Evolutionary conservation across 2,329 filamentous ascomycete species (phyloP).

Genomic region (Alternaria atra): DNA sequence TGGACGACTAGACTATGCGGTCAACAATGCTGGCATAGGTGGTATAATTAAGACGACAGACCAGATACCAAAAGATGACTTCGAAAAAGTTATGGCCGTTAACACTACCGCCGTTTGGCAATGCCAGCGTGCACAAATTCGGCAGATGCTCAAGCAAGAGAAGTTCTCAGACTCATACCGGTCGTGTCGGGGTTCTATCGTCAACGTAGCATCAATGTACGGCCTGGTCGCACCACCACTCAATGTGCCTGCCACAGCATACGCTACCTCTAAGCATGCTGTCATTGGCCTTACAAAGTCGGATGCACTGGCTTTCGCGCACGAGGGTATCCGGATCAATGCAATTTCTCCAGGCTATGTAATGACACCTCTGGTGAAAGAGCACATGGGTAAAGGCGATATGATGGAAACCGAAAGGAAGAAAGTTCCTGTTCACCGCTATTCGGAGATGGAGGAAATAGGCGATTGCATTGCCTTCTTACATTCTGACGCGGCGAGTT

Average conservation of each 20-base stretch:
- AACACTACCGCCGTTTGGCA: conserved; percentile 67
- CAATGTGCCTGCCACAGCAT: conserved; percentile 56
- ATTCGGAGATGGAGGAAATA: conserved; percentile 69
- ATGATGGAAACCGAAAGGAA: conserved; percentile 48
- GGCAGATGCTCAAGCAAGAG: conserved; percentile 62
- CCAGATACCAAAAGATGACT: conserved; percentile 59
- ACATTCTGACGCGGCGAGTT: conserved; percentile 74
- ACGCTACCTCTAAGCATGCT: conserved; percentile 64
- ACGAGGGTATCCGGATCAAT: conserved; percentile 65
- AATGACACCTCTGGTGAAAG: conserved; percentile 52
- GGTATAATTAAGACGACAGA: conserved; percentile 57
- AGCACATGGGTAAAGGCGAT: conserved; percentile 33
- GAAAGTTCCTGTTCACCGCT: conserved; percentile 58
- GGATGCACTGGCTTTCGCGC: conserved; percentile 63
- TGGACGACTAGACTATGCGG: conserved; percentile 64
- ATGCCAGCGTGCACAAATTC: conserved; percentile 64
- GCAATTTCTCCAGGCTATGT: conserved; percentile 66
- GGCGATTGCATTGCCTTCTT: conserved; percentile 76
- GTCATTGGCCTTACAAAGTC: conserved; percentile 64
- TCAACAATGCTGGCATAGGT: conserved; percentile 65
- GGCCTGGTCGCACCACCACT: conserved; percentile 55
- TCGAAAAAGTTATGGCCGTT: conserved; percentile 61
- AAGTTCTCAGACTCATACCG: conserved; percentile 35
- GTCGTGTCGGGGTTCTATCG: conserved; percentile 60
- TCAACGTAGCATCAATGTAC: conserved; percentile 65